Base-by-base conservation (phyloP, 148 eudicot species). In the Suaeda aralocaspica region DNA sequence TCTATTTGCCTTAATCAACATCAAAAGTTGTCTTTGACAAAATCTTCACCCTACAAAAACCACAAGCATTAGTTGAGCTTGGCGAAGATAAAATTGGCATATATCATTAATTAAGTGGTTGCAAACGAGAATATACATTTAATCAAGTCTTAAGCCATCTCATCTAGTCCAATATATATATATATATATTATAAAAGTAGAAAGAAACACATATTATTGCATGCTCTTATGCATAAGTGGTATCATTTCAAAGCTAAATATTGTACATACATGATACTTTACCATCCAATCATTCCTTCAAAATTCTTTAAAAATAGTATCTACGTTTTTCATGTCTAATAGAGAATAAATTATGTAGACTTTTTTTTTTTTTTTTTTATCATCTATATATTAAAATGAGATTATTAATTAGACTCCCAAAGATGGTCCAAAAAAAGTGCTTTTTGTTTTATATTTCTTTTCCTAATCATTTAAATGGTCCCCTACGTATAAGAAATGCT, bases 381-480 rank as follows among this genome's bases (percentile, higher is more conserved):
- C 15, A 44, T 24, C 19, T 24, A 70, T n/a, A 19, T 16, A 42
- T 6, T 7, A 29, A 59, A 16, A 61, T 8, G 12, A 48, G 24
- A 16, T 36, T n/a, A n/a, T n/a, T n/a, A n/a, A n/a, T n/a, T 14
- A 52, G 57, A 33, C 46, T 21, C 51, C 6, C 6, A 63, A 73
- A 67, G 8, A 73, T 60, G 55, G 36, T 60, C 46, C 39, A 59
- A 15, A 2, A 50, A 74, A 67, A 68, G 72, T 59, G 66, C 39
- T 39, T 50, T 49, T 68, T 68, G 59, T 61, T 60, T 60, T 68
- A 12, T n/a, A 26, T 10, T 59, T 34, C 49, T 28, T 24, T 61
- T 68, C 60, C 62, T 68, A 68, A 60, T 75, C 55, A 39, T 60
- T 60, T 59, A 36, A 14, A 48, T 66, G 77, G 72, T 66, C 77